phyloP scores from a whole-genome alignment of 2,329 filamentous ascomycete species.

The Huntiella abstrusa region DNA sequence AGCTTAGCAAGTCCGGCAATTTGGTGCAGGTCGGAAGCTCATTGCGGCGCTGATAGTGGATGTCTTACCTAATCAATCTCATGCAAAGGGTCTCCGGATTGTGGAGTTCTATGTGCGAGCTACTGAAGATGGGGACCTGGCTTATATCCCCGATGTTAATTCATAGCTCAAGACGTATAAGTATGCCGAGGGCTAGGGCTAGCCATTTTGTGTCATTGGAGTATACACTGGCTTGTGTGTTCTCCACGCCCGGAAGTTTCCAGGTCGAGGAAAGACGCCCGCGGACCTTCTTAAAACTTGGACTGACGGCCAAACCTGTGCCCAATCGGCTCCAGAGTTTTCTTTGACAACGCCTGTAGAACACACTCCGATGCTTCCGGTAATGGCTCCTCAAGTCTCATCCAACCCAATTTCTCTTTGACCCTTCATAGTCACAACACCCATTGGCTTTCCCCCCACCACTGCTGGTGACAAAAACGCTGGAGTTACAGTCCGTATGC shows the following conservation, averaged over 20 bases:
- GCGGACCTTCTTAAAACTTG: slow-evolving; percentile 43
- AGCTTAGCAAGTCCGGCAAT: slow-evolving; percentile 49
- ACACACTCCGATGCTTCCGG: slow-evolving; percentile 18
- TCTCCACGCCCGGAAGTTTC: slow-evolving; percentile 39
- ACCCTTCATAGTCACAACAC: slow-evolving; percentile 46
- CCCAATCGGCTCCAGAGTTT: slow-evolving; percentile 27
- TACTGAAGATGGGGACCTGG: slow-evolving; percentile 25
- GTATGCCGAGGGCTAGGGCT: slow-evolving; percentile 26
- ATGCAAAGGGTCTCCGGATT: slow-evolving; percentile 53
- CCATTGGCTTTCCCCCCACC: slow-evolving; percentile 33
- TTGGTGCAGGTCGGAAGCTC: slow-evolving; percentile 30
- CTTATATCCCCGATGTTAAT: slow-evolving; percentile 68
- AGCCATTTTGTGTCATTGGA: slow-evolving; percentile 32
- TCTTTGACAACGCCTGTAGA: slow-evolving; percentile 1
- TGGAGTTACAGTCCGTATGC: slow-evolving; percentile 26
- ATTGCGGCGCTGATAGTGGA: slow-evolving; percentile 40
- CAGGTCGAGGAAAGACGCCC: slow-evolving; percentile 5
- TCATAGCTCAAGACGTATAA: slow-evolving; percentile 49
- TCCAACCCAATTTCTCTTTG: slow-evolving; percentile 46
- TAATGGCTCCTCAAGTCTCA: slow-evolving; percentile 56
- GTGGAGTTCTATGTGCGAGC: slow-evolving; percentile 51
- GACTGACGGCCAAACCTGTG: slow-evolving; percentile 59
- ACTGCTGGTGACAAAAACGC: slow-evolving; percentile 84
- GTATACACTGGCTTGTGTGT: slow-evolving; percentile 57
- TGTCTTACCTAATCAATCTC: slow-evolving; percentile 29